Conservation (phyloP, 2,329 filamentous ascomycete genomes). For the Rutstroemia sp. region DNA sequence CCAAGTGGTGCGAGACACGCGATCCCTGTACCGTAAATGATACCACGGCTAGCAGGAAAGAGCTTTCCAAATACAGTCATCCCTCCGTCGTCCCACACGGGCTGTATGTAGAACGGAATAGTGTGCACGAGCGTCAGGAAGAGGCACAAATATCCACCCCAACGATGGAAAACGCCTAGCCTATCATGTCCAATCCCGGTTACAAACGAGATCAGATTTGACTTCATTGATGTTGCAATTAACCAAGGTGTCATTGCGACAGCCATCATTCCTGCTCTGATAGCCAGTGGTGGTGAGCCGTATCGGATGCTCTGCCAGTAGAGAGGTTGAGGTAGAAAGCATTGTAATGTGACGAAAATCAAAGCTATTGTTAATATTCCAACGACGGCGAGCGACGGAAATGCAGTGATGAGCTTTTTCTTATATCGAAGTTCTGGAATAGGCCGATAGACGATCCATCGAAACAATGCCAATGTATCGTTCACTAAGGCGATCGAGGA, state of each 20-base stretch:
- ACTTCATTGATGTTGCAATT: conserved; percentile 81
- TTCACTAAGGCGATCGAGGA: conserved; percentile 70
- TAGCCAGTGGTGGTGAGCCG: conserved; percentile 81
- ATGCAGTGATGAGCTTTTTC: conserved; percentile 59
- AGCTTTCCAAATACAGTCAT: conserved; percentile 62
- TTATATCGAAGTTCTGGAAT: conserved; percentile 66
- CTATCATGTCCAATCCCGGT: conserved; percentile 90
- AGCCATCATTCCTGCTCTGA: conserved; percentile 85
- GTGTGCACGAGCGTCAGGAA: conserved; percentile 78
- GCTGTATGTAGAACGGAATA: conserved; percentile 83
- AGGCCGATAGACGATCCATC: conserved; percentile 85
- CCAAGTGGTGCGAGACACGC: conserved; percentile 74
- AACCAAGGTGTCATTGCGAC: conserved; percentile 93
- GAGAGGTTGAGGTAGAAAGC: conserved; percentile 78
- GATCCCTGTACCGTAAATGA: conserved; percentile 79
- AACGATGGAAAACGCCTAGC: conserved; percentile 87
- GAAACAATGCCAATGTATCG: conserved; percentile 71
- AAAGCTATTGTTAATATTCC: conserved; percentile 60
- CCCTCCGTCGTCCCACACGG: conserved; percentile 74
- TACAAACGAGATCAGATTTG: conserved; percentile 74
- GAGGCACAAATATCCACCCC: conserved; percentile 80
- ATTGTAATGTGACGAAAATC: conserved; percentile 70
- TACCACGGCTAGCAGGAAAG: conserved; percentile 55
- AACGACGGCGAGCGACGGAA: conserved; percentile 71
- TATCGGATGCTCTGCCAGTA: conserved; percentile 83